These are phyloP conservation scores for Aspergillus sp. DNA, from an alignment of 2,329 filamentous ascomycete genomes.

Conservation along the genomic window DNA sequence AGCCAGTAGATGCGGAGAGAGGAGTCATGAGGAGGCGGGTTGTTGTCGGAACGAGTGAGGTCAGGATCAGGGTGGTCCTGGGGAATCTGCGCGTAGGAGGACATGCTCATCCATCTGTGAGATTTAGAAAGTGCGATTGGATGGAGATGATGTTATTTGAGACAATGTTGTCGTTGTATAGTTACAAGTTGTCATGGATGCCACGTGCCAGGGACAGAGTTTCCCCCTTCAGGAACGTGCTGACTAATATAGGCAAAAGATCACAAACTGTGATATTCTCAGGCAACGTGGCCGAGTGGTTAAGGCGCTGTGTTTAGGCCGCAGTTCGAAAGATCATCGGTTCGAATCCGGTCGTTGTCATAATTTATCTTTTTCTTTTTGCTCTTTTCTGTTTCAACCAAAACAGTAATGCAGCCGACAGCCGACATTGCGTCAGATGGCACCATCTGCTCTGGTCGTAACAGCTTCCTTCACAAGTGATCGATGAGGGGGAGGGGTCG, in stretches of 20 bases:
- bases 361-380: not conserved
- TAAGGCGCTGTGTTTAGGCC: not conserved
- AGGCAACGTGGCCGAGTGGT: not conserved
- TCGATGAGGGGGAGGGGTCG: not conserved
- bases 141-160: not conserved
- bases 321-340: not conserved
- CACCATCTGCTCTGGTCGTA: slow-evolving; percentile 6
- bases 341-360: not conserved
- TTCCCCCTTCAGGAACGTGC: too few relatives aligned
- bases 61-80: not conserved
- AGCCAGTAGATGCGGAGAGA: slow-evolving; percentile 52
- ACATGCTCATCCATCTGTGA: slow-evolving; percentile 1
- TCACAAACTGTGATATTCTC: not conserved
- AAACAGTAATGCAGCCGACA: slow-evolving; percentile 5
- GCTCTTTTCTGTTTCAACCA: not conserved
- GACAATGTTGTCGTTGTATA: not conserved
- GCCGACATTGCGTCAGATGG: slow-evolving; percentile 12
- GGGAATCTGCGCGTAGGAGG: slow-evolving; percentile 7
- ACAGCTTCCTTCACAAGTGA: not conserved
- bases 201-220: not conserved
- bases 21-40: not conserved
- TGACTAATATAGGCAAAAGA: not conserved
- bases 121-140: not conserved
- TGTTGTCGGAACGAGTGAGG: not conserved
- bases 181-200: not conserved